Percentiles rank a stretch among this genome's conserved stretches.
Conservation (phyloP, 2,329 filamentous ascomycete species). For the Stenocarpella maydis region DNA sequence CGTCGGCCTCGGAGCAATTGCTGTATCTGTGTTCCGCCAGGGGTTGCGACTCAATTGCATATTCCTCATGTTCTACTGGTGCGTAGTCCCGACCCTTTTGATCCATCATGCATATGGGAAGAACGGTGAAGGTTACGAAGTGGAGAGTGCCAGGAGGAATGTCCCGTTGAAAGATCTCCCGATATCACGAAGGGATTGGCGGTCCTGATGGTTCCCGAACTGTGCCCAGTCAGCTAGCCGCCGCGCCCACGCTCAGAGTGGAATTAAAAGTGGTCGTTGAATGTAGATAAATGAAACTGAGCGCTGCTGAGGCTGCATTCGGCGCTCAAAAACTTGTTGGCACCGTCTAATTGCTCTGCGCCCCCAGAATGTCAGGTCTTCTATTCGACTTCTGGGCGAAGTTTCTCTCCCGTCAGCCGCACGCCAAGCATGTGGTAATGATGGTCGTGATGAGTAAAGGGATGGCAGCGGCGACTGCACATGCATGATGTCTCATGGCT, state of each 20-base stretch:
- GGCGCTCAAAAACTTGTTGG: neutral
- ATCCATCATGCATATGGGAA: neutral
- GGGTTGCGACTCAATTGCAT: slow-evolving; percentile 18
- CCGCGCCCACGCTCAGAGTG: neutral
- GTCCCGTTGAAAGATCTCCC: too few relatives aligned
- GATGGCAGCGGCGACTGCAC: slow-evolving; percentile 4
- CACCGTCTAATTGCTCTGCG: neutral
- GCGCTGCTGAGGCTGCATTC: neutral
- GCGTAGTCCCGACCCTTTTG: neutral
- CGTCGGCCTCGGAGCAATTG: slow-evolving; percentile 9
- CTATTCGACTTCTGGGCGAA: neutral
- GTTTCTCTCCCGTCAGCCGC: neutral
- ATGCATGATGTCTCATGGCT: neutral
- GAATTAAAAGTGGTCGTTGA: too few relatives aligned
- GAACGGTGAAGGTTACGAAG: neutral
- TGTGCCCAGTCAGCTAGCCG: neutral
- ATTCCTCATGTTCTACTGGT: neutral
- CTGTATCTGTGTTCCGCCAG: neutral
- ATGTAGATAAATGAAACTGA: neutral
- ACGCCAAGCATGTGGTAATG: slow-evolving; percentile 8
- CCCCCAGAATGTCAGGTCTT: neutral
- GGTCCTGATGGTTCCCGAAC: neutral
- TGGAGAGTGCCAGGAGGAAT: neutral
- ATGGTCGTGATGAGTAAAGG: slow-evolving; percentile 14
- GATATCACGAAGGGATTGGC: neutral